Percentiles rank a stretch among this genome's conserved stretches.
Conservation (phyloP, 306 rosid species). For the Herpetospermum pedunculosum region DNA sequence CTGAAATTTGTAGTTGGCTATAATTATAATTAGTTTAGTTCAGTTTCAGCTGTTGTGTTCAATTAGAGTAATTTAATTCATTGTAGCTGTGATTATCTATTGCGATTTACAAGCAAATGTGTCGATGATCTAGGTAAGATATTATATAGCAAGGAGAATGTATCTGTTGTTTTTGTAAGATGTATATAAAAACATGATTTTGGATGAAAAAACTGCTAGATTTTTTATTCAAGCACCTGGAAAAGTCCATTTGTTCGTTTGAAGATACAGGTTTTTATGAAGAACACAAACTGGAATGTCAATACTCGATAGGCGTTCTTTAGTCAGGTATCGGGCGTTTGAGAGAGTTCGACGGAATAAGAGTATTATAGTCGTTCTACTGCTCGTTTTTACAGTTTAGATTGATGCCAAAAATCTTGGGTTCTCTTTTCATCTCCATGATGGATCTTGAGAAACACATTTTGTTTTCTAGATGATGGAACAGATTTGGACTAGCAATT, state of each 20-base stretch:
- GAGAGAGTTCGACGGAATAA: no score
- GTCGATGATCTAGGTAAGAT: neutral
- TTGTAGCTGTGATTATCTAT: neutral
- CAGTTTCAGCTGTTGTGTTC: conserved; percentile 2
- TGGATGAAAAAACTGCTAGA: neutral
- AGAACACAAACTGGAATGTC: neutral
- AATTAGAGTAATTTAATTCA: neutral
- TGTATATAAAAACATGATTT: neutral
- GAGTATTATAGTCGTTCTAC: neutral
- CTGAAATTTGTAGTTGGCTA: conserved; percentile 6
- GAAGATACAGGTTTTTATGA: no score
- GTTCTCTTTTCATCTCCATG: no score
- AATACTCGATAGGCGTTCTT: no score
- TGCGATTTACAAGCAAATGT: neutral
- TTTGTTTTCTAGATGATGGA: no score
- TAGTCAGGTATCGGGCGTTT: no score
- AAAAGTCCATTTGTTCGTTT: neutral
- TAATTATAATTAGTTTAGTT: conserved; percentile 1
- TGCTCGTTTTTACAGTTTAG: neutral
- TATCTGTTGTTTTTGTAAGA: neutral
- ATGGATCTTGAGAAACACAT: no score
- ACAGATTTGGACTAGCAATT: no score
- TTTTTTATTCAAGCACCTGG: neutral
- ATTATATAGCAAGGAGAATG: neutral
- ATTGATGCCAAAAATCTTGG: neutral